These are phyloP conservation scores for Pneumocystis wakefieldiae DNA, from an alignment of 1,139 yeast genomes.

Conservation along the genomic window DNA sequence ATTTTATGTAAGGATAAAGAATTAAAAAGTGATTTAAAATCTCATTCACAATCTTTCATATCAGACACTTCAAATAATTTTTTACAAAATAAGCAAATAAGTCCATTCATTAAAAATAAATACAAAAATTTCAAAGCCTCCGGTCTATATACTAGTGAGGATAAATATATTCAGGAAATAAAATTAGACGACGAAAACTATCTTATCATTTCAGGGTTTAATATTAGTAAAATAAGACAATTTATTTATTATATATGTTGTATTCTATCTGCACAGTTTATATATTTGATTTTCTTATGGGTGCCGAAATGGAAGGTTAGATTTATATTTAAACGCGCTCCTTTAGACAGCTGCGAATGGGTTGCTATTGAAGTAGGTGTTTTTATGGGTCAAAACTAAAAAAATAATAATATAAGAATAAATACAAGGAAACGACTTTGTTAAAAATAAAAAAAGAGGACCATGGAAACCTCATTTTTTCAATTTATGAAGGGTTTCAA, in stretches of 20 bases:
- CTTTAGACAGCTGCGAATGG: conserved; percentile 80
- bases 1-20: not conserved
- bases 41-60: conserved; percentile 7
- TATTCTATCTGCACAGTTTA: conserved; percentile 48
- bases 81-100: not conserved
- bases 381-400: not conserved
- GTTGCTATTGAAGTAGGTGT: conserved; percentile 51
- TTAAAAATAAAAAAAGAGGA: conserved; percentile 37
- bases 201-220: conserved; percentile 84
- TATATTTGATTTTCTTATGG: conserved; percentile 69
- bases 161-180: conserved; percentile 44
- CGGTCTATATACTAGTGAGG: not conserved
- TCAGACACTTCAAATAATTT: conserved; percentile 1
- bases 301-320: conserved; percentile 59
- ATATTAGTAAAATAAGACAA: conserved; percentile 35
- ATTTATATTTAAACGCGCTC: conserved; percentile 48
- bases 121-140: conserved; percentile 3
- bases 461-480: conserved; percentile 55
- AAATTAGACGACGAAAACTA: conserved; percentile 89
- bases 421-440: conserved; percentile 68
- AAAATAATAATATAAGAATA: conserved; percentile 32
- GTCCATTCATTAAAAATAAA: conserved; percentile 3
- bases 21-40: conserved; percentile 4
- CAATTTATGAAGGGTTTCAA: conserved; percentile 39
- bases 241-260: conserved; percentile 42